Base-by-base conservation (phyloP, 441 rosid species). In the Corymbia calophylla region DNA sequence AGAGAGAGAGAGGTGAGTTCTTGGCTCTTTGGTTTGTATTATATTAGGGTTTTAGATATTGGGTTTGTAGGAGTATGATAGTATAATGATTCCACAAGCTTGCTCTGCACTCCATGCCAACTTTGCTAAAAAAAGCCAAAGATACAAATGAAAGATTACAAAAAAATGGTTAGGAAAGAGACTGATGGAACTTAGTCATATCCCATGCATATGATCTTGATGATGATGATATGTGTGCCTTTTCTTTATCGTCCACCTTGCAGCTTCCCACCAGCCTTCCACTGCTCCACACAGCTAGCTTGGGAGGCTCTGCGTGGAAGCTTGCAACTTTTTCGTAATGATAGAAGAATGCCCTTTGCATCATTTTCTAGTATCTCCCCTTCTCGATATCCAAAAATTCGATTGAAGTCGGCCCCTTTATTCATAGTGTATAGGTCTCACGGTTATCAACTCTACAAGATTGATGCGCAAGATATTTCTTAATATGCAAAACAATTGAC, bases 1-100 rank as follows among this genome's bases (percentile, higher is more conserved):
- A 62, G 18, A 13, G 35, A 64, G 51, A 73, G 51, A 73, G 82
- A 73, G n/a, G 31, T 21, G 49, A 77, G 51, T 44, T 77, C 17
- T 96, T 96, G 95, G 96, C 93, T 89, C 49, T 93, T 91, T 95
- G 84, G n/a, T 47, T 2, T 77, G 84, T 77, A 77, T 44, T 39
- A 23, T 77, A 77, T 77, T 73, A 77, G 84, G 84, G 84, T 44
- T 77, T 44, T 44, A 77, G 51, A 4, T 39, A 39, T 6, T 73
- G 49, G 49, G 51, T 23, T 35, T 73, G 51, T 2, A 16, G 82
- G 2, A 39, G 49, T 1, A 21, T 39, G n/a, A 44, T 39, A 17
- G 77, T 58, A 81, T 92, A 89, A 56, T 87, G 92, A 88, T 90
- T 56, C 49, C 32, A 90, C 87, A 68, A 88, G 90, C 91, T 89